phyloP scores from a whole-genome alignment of 306 rosid genomes.

The Gynostemma pentaphyllum region DNA sequence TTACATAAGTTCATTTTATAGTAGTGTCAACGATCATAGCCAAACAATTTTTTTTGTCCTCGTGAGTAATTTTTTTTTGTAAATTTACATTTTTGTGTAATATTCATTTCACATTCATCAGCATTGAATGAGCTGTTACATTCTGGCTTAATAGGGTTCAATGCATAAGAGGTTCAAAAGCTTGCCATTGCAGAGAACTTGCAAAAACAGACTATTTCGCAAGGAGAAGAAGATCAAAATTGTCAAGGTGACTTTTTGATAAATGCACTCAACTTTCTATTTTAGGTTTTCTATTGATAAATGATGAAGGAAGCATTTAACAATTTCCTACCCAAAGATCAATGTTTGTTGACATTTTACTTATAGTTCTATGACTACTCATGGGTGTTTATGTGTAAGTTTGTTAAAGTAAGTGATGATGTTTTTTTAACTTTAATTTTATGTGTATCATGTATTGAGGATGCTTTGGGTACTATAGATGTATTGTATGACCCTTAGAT shows the following conservation, averaged over 20 bases:
- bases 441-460: too few species aligned
- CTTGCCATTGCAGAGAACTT: constrained; percentile 72
- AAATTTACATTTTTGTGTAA: not conserved
- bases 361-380: too few species aligned
- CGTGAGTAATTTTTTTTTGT: too few species aligned
- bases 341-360: too few species aligned
- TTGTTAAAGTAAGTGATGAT: too few species aligned
- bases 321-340: too few species aligned
- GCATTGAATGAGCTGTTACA: not conserved
- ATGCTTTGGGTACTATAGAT: too few species aligned
- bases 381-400: too few species aligned
- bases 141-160: constrained; percentile 48
- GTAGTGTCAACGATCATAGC: not conserved
- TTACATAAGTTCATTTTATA: not conserved
- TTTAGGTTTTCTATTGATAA: not conserved
- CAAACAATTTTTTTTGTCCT: not conserved
- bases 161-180: constrained; percentile 93
- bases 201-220: constrained; percentile 83
- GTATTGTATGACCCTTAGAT: too few species aligned
- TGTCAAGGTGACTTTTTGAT: constrained; percentile 51
- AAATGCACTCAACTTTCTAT: not conserved
- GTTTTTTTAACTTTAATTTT: too few species aligned
- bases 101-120: not conserved
- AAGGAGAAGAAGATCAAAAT: constrained; percentile 72
- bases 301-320: too few species aligned